Percentiles rank a stretch among this genome's conserved stretches.
These are phyloP conservation scores for Lactarius quietus DNA, from an alignment of 768 basidiomycete species.

Conservation along the genomic window DNA sequence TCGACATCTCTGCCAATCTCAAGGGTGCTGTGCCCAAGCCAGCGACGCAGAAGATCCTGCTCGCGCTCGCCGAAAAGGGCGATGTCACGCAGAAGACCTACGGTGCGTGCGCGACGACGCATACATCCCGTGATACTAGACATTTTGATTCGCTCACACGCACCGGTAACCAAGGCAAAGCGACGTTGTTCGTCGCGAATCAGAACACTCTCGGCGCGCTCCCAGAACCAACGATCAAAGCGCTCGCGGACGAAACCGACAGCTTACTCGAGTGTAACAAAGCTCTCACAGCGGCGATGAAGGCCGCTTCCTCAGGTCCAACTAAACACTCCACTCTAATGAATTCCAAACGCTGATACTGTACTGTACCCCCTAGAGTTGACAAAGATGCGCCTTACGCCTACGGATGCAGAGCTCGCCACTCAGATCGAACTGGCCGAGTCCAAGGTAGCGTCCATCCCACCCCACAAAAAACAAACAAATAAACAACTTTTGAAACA, in stretches of 20 bases:
- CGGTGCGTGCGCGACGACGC: slow-evolving; percentile 54
- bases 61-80: slow-evolving; percentile 80
- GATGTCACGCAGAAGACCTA: slow-evolving; percentile 80
- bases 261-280: slow-evolving; percentile 59
- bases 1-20: slow-evolving; percentile 87
- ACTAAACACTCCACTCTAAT: slow-evolving; percentile 21
- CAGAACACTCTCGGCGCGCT: slow-evolving; percentile 68
- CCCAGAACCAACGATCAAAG: slow-evolving; percentile 54
- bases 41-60: slow-evolving; percentile 78
- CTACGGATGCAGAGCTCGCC: slow-evolving; percentile 67
- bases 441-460: slow-evolving; percentile 45
- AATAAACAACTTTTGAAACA: slow-evolving; percentile 29
- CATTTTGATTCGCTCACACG: background rate
- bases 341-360: slow-evolving; percentile 16
- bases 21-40: slow-evolving; percentile 87
- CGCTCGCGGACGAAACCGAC: slow-evolving; percentile 58
- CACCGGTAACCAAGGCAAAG: slow-evolving; percentile 55
- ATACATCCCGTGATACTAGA: too few species aligned
- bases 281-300: slow-evolving; percentile 46
- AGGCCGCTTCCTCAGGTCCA: slow-evolving; percentile 45
- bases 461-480: background rate
- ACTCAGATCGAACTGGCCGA: slow-evolving; percentile 49
- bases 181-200: slow-evolving; percentile 82
- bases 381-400: slow-evolving; percentile 54
- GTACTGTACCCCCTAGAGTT: slow-evolving; percentile 48